Evolutionary conservation across 108 stramenopile species (phyloP), one percentile per base, ranked within the genome.

Genomic region (Nitzschia putrida): DNA sequence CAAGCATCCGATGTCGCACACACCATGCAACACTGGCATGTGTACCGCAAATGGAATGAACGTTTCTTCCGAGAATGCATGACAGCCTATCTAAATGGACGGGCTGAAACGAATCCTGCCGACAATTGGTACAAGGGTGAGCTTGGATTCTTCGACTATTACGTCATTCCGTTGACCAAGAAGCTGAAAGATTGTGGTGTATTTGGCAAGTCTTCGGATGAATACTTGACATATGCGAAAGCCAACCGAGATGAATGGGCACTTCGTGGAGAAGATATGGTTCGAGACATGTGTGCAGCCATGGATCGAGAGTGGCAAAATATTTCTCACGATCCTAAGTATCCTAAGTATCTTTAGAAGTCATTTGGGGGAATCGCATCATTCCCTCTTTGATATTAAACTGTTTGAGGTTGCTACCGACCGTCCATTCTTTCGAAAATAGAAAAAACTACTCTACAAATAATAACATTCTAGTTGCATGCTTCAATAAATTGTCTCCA

Each of bases 1-100:
- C 72, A 77, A 43, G 78, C 61, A 4, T 65, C 78, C 23, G 81
- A 82, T 56, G 72, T 82, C 26, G 81, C 79, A 1, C 80, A 81
- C 64, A 81, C 80, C 2, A 81, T 81, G 80, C 80, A 81, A 54
- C 61, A 72, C 64, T 81, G 77, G 40, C 61, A 49, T 40, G 55
- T 78, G 18, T 81, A 77, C 52, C 61, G 64, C 51, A 78, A 78
- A 51, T 81, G 80, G 80, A 81, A 81, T 6, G 24, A 66, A 39
- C 73, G 69, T 13, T 59, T 79, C 21, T 83, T 67, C 65, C 59
- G 75, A 37, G 82, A 83, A 53, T 44, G 76, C n/a, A 66, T 66
- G 38, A 51, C 47, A 25, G 82, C 82, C 0, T 79, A 67, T 59
- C 34, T 59, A 21, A 21, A 53, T 21, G 78, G 75, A 16, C 49